A percentile compares a stretch with the other conserved stretches of the same genome.
phyloP scores from a whole-genome alignment of 2,329 filamentous ascomycete species.

The Pleomassaria siparia region DNA sequence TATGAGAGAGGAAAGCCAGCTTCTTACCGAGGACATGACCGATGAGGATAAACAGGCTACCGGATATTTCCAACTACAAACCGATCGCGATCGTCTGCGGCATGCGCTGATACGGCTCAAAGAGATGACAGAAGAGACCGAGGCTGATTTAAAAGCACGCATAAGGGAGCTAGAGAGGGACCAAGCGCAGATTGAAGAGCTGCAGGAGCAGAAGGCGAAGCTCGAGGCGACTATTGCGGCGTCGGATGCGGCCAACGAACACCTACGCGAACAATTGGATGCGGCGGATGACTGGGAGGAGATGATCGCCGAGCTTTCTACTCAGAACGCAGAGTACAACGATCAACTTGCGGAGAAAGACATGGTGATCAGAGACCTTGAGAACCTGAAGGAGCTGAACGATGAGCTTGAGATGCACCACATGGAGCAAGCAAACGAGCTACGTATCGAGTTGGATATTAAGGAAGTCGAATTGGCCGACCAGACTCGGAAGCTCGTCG shows the following conservation, averaged over 20 bases:
- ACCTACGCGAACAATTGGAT: conserved; percentile 88
- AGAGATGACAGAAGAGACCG: conserved; percentile 83
- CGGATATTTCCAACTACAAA: conserved; percentile 89
- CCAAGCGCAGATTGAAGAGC: conserved; percentile 32
- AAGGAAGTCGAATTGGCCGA: conserved; percentile 84
- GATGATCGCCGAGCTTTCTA: conserved; percentile 89
- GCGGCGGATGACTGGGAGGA: conserved; percentile 85
- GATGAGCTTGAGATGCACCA: conserved; percentile 95
- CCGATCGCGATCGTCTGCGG: conserved; percentile 81
- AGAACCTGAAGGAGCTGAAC: conserved; percentile 86
- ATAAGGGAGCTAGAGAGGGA: conserved; percentile 45
- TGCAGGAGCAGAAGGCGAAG: conserved; percentile 64
- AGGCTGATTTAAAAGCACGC: conserved; percentile 68
- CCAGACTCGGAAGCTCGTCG: conserved; percentile 68
- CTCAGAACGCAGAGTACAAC: conserved; percentile 80
- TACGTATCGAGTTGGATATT: conserved; percentile 91
- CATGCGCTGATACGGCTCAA: conserved; percentile 82
- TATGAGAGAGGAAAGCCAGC: conserved; percentile 80
- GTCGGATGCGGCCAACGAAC: conserved; percentile 74
- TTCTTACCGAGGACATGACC: conserved; percentile 80
- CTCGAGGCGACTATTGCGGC: conserved; percentile 73
- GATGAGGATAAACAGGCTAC: conserved; percentile 84
- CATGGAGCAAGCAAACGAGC: conserved; percentile 87
- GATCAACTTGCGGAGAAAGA: conserved; percentile 83
- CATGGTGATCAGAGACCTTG: conserved; percentile 80